These are phyloP conservation scores for Phytophthora pistaciae DNA, from an alignment of 352 stramenopile species.

Conservation along the genomic window DNA sequence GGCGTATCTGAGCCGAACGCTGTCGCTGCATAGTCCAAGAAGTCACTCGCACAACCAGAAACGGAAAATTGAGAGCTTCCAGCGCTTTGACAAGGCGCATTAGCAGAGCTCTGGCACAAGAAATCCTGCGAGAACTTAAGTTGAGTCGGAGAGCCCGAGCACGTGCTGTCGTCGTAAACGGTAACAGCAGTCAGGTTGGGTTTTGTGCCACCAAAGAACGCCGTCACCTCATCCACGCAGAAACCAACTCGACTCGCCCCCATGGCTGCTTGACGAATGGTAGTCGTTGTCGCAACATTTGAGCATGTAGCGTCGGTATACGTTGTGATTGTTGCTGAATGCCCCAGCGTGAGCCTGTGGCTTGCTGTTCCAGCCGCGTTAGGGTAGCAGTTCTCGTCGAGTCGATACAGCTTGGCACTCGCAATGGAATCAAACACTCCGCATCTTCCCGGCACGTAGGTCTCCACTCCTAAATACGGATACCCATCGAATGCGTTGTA, in stretches of 20 bases:
- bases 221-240: constrained; percentile 1
- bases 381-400: constrained; percentile 15
- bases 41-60: not conserved
- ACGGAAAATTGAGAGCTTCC: not conserved
- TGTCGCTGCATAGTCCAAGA: not conserved
- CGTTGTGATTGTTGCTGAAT: constrained; percentile 4
- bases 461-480: constrained; percentile 13
- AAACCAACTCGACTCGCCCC: not conserved
- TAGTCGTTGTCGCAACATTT: not conserved
- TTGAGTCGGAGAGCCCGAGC: not conserved
- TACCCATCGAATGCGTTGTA: not conserved
- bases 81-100: constrained; percentile 1
- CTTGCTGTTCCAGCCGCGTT: constrained; percentile 10
- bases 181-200: constrained; percentile 3
- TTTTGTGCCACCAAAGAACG: not conserved
- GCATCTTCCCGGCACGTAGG: not conserved
- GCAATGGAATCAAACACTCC: not conserved
- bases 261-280: not conserved
- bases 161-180: constrained; percentile 11
- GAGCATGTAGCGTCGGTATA: constrained; percentile 10
- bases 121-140: constrained; percentile 16
- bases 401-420: constrained; percentile 1
- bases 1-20: constrained; percentile 12
- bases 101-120: not conserved
- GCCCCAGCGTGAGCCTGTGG: constrained; percentile 8